Base-by-base conservation (phyloP, 2,329 filamentous ascomycete genomes). In the Fusarium sp. region DNA sequence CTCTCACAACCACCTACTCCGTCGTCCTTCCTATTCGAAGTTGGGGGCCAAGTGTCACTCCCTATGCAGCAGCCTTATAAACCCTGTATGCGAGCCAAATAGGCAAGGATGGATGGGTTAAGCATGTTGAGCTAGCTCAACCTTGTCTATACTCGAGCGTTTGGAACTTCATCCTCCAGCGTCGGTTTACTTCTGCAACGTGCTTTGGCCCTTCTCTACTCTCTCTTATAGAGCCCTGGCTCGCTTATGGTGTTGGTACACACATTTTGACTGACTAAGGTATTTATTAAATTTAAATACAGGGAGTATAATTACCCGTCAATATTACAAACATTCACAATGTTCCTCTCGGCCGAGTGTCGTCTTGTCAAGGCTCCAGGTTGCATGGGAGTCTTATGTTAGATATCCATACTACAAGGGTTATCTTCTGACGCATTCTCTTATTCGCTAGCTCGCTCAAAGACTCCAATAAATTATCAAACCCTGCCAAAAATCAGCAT, bases 271-370 rank as follows among this genome's bases (percentile, higher is more conserved):
- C 32, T 16, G 13, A 13, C 32, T 5, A 32, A 32, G 32, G 12
- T 33, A 15, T 15, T 33, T 33, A 15, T 33, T 15, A 33, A 33
- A 33, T 16, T 7, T 33, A 5, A 15, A 33, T 7, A 44, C 9
- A 18, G 10, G 18, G 10, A 28, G 12, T 13, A 6, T 15, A 9
- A 2, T 6, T 12, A 12, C 16, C 5, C 4, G 3, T 1, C 3
- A 18, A n/a, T n/a, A 16, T 6, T 21, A 9, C 18, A n/a, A 42
- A 23, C 2, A 4, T 8, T 6, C 15, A 56, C 13, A 16, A n/a
- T 32, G 13, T 10, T 10, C 35, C 25, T 56, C 52, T 56, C 25
- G 52, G 52, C 25, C 18, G 30, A 47, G 23, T 25, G 9, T 58
- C 18, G 23, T 23, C n/a, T 21, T 58, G 30, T 18, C n/a, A 35